A percentile compares a stretch with the other conserved stretches of the same genome.
These are phyloP conservation scores for Trichoderma gamsii DNA, from an alignment of 495 filamentous ascomycete species.

Conservation along the genomic window DNA sequence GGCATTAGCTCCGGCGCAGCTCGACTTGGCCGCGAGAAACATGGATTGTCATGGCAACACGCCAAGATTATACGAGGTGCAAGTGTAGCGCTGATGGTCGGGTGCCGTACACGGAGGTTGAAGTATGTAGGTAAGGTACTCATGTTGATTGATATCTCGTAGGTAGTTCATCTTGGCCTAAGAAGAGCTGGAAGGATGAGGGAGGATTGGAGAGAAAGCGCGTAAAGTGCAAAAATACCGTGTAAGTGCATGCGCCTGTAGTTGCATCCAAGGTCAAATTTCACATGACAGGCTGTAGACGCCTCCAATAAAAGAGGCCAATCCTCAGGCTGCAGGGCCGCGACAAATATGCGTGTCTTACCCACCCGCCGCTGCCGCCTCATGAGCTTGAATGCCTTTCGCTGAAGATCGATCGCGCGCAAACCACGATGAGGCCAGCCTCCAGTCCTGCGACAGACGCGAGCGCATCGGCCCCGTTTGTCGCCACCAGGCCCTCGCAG, in stretches of 20 bases:
- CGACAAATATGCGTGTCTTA: constrained; percentile 7
- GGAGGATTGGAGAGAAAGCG: too few relatives aligned
- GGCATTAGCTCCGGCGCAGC: constrained; percentile 6
- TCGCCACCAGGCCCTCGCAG: not conserved
- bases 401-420: constrained; percentile 5
- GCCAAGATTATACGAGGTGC: constrained; percentile 2
- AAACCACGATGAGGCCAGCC: not conserved
- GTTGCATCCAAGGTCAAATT: not conserved
- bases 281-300: not conserved
- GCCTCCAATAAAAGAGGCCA: not conserved
- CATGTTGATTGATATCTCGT: too few relatives aligned
- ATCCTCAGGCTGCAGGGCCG: not conserved
- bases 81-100: not conserved
- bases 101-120: too few relatives aligned
- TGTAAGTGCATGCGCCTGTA: too few relatives aligned
- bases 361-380: not conserved
- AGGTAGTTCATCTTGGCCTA: not conserved
- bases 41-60: constrained; percentile 9
- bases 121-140: too few relatives aligned
- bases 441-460: not conserved
- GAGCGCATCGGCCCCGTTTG: not conserved
- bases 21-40: not conserved
- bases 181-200: too few relatives aligned
- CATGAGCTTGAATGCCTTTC: not conserved
- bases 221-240: too few relatives aligned